Percentiles rank a stretch among this genome's conserved stretches.
Evolutionary conservation across 345 rosid genomes (phyloP).

Genomic region (Gynandropsis gynandra): DNA sequence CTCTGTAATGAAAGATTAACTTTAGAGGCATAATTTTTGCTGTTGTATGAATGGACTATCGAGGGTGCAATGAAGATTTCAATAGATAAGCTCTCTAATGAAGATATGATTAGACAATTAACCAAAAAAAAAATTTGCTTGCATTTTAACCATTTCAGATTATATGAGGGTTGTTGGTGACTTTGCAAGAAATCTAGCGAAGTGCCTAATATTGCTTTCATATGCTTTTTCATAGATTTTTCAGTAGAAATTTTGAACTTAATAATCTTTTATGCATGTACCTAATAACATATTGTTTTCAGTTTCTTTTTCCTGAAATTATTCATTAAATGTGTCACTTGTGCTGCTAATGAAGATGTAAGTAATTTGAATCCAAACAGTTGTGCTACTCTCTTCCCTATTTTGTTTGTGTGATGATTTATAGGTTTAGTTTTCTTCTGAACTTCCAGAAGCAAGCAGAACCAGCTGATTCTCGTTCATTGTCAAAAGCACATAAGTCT

Average conservation of each 20-base stretch:
- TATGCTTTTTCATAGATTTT: not conserved
- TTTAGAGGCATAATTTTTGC: constrained; percentile 9
- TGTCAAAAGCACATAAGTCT: constrained; percentile 64
- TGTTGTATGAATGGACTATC: constrained; percentile 10
- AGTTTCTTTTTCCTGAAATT: constrained; percentile 13
- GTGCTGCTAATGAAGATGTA: constrained; percentile 52
- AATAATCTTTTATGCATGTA: constrained; percentile 12
- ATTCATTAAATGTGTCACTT: constrained; percentile 26
- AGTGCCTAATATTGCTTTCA: too few species aligned
- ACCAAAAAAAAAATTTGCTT: too few species aligned
- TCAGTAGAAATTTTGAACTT: constrained; percentile 6
- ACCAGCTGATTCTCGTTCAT: constrained; percentile 52
- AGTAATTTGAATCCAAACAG: constrained; percentile 30
- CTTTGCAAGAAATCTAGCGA: too few species aligned
- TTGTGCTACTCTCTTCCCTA: constrained; percentile 29
- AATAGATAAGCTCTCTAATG: constrained; percentile 1
- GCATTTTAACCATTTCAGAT: too few species aligned
- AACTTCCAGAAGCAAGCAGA: constrained; percentile 51
- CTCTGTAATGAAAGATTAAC: constrained; percentile 3
- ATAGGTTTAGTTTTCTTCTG: constrained; percentile 29
- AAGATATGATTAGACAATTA: constrained; percentile 4
- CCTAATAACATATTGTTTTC: constrained; percentile 15
- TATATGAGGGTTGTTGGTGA: too few species aligned
- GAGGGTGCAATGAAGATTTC: constrained; percentile 7
- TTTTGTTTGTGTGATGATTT: constrained; percentile 21